Conservation (phyloP, 345 rosid genomes). For the Lagerstroemia speciosa region DNA sequence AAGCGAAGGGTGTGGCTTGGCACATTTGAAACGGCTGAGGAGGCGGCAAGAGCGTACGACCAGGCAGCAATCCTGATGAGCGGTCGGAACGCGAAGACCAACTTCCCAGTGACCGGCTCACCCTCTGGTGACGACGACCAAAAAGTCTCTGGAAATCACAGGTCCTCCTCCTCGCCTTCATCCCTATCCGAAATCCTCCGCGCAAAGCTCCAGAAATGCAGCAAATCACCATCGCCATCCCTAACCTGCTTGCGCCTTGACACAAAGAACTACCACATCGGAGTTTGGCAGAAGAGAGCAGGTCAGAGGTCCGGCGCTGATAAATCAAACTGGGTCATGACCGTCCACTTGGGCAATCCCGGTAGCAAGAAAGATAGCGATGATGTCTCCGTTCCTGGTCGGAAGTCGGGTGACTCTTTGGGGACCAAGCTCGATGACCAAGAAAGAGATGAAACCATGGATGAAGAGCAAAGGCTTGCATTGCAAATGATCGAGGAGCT, state of each 20-base stretch:
- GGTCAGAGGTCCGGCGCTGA: slow-evolving; percentile 30
- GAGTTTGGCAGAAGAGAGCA: slow-evolving; percentile 56
- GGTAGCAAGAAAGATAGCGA: not conserved
- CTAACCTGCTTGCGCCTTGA: slow-evolving; percentile 53
- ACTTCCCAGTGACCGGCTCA: slow-evolving; percentile 29
- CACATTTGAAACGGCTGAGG: slow-evolving; percentile 53
- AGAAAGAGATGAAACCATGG: slow-evolving; percentile 10
- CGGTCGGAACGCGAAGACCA: slow-evolving; percentile 49
- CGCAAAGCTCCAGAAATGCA: slow-evolving; percentile 46
- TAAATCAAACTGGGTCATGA: slow-evolving; percentile 50
- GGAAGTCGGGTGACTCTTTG: not conserved
- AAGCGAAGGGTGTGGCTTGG: slow-evolving; percentile 61
- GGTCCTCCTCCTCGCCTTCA: not conserved
- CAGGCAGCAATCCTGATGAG: slow-evolving; percentile 50
- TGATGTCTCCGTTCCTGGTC: not conserved
- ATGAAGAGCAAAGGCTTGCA: slow-evolving; percentile 56
- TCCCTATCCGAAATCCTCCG: slow-evolving; percentile 30
- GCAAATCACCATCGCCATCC: slow-evolving; percentile 44
- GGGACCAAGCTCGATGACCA: slow-evolving; percentile 3
- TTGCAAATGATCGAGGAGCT: slow-evolving; percentile 96
- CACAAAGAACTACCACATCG: slow-evolving; percentile 51
- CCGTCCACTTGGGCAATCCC: slow-evolving; percentile 23
- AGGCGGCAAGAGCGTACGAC: slow-evolving; percentile 50
- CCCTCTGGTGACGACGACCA: slow-evolving; percentile 10
- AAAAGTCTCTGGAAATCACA: not conserved